Evolutionary conservation across 1,284 basidiomycete genomes (phyloP), one percentile per base, ranked within the genome.

Genomic region (Flammula alnicola): DNA sequence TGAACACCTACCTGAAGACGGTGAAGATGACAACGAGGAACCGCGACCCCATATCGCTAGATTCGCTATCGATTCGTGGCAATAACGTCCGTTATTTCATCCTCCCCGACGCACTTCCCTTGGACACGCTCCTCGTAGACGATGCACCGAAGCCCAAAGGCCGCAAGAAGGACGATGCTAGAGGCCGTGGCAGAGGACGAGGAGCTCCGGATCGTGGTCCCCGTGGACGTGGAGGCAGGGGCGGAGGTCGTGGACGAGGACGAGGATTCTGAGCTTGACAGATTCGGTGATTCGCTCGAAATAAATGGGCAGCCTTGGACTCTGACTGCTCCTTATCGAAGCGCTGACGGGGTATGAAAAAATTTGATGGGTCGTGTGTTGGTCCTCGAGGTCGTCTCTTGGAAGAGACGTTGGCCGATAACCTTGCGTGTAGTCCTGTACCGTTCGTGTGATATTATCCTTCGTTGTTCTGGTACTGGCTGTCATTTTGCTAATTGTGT

Each of bases 1-100:
- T 97, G 95, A 97, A 97, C 77, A 98, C 95, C 1, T 88, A 97
- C 63, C 81, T 98, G 40, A 98, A 98, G 78, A 93, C 93, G 38
- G 93, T 99, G 64, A 98, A 98, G 75, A 90, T 99, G 79, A 95
- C 94, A 7, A 82, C 87, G 29, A 84, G 91, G 48, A 94, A 93
- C 67, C 89, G 92, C 53, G 92, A 95, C 56, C 89, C 86, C 1
- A 76, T 83, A 45, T 80, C 87, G 19, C 83, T 96, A 47, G 95
- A 98, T 71, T 81, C 87, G 3, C 79, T 97, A 39, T 93, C 93
- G 31, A 93, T 98, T 64, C 86, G 95, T 53, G 93, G 93, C 31
- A 95, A 95, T 77, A 94, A 91, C 66, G 86, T 96, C 71, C 91
- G 93, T 37, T 95, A 95, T 72, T 97, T 93, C 70, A 88, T 98